Percentiles rank a stretch among this genome's conserved stretches.
These are phyloP conservation scores for Zopfia rhizophila DNA, from an alignment of 2,329 filamentous ascomycete species.

Conservation along the genomic window DNA sequence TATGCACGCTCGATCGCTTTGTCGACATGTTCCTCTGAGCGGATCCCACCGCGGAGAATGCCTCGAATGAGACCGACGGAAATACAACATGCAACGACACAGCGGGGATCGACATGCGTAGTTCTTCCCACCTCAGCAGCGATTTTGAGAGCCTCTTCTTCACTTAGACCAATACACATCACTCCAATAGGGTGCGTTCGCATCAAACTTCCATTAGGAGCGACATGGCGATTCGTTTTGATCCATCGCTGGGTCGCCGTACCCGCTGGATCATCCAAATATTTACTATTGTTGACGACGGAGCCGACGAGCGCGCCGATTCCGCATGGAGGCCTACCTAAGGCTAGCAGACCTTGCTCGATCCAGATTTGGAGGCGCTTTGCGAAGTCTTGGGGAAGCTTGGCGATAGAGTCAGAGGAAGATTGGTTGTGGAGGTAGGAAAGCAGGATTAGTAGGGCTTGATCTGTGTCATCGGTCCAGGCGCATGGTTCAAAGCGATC, in stretches of 20 bases:
- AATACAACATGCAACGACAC: slow-evolving; percentile 62
- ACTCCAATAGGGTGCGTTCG: slow-evolving; percentile 63
- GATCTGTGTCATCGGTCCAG: slow-evolving; percentile 68
- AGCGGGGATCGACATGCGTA: slow-evolving; percentile 64
- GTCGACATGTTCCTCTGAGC: slow-evolving; percentile 54
- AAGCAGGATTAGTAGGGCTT: slow-evolving; percentile 62
- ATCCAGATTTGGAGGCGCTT: slow-evolving; percentile 60
- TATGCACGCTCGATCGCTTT: slow-evolving; percentile 53
- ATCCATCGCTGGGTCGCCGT: slow-evolving; percentile 57
- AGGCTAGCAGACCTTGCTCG: slow-evolving; percentile 57
- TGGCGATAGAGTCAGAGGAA: slow-evolving; percentile 26
- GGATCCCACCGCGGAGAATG: slow-evolving; percentile 59
- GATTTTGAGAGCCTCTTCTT: slow-evolving; percentile 57
- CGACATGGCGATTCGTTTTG: slow-evolving; percentile 51
- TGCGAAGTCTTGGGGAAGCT: slow-evolving; percentile 56
- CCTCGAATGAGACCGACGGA: slow-evolving; percentile 60
- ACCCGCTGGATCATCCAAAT: slow-evolving; percentile 52
- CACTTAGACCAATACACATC: slow-evolving; percentile 55
- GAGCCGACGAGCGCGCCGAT: slow-evolving; percentile 60
- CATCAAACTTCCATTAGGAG: slow-evolving; percentile 66
- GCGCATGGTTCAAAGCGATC: slow-evolving; percentile 44
- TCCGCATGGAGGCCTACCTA: slow-evolving; percentile 61
- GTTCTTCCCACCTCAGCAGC: slow-evolving; percentile 57
- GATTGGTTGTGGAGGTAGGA: slow-evolving; percentile 59
- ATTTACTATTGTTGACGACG: slow-evolving; percentile 55